Evolutionary conservation across 345 rosid genomes (phyloP).

Genomic region (Camelina neglecta): DNA sequence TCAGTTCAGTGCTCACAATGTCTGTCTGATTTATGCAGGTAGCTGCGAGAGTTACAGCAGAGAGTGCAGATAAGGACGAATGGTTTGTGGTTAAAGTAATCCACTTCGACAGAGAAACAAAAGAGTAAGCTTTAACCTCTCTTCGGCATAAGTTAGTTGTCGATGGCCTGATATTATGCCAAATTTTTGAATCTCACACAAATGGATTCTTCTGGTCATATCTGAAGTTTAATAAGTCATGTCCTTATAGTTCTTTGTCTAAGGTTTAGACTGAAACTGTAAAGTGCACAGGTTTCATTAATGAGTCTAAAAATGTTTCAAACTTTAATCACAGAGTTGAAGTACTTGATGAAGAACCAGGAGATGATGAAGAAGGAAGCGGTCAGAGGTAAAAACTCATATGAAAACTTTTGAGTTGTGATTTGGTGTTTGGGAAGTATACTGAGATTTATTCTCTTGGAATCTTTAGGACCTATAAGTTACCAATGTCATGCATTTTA

Average conservation of each 20-base stretch:
- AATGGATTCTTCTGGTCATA: neutral
- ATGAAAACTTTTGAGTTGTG: neutral
- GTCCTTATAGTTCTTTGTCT: neutral
- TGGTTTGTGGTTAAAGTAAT: slow-evolving; percentile 89
- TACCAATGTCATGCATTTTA: slow-evolving; percentile 68
- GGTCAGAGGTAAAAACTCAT: slow-evolving; percentile 61
- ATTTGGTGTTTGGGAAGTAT: neutral
- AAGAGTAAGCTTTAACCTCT: slow-evolving; percentile 62
- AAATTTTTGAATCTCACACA: neutral
- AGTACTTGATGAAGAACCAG: slow-evolving; percentile 92
- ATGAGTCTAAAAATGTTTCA: neutral
- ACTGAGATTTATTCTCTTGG: neutral
- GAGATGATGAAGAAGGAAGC: slow-evolving; percentile 81
- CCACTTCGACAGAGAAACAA: slow-evolving; percentile 78
- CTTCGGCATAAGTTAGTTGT: neutral
- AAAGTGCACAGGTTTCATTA: neutral
- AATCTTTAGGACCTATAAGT: slow-evolving; percentile 71
- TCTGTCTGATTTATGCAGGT: slow-evolving; percentile 52
- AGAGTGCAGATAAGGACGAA: slow-evolving; percentile 77
- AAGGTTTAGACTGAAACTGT: neutral
- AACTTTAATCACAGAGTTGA: slow-evolving; percentile 61
- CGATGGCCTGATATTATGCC: neutral
- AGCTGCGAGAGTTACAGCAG: slow-evolving; percentile 82
- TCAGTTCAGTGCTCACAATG: slow-evolving; percentile 1
- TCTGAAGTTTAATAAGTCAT: slow-evolving; percentile 3